A percentile compares a stretch with the other conserved stretches of the same genome.
phyloP scores from a whole-genome alignment of 148 eudicot species.

The Persicaria tinctoria region DNA sequence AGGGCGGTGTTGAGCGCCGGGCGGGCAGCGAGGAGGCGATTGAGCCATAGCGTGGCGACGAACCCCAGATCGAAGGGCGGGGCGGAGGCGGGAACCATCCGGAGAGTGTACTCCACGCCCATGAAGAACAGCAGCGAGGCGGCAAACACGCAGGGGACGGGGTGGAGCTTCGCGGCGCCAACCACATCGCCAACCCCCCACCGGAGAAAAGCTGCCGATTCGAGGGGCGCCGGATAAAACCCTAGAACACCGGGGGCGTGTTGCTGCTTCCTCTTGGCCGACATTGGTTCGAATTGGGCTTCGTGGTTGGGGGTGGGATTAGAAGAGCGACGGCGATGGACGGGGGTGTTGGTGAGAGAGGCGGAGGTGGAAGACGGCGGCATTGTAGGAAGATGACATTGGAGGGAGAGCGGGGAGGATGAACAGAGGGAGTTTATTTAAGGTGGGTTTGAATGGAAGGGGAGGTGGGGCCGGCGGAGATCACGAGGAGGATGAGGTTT shows the following conservation, averaged over 20 bases:
- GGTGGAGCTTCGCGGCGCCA: conserved; percentile 40
- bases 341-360: not conserved
- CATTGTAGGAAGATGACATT: not conserved
- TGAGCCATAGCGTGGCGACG: conserved; percentile 38
- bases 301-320: not conserved
- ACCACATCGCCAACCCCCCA: conserved; percentile 44
- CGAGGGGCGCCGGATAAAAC: conserved; percentile 2
- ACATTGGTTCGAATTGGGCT: not conserved
- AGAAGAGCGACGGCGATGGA: not conserved
- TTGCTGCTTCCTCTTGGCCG: conserved; percentile 5
- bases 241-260: not conserved
- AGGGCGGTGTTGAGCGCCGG: conserved; percentile 59
- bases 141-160: conserved; percentile 52
- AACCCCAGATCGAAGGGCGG: conserved; percentile 92
- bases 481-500: not conserved
- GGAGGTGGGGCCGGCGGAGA: not conserved
- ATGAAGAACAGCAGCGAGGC: conserved; percentile 60
- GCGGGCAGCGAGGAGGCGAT: conserved; percentile 37
- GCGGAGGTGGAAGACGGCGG: not conserved
- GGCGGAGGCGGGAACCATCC: conserved; percentile 59
- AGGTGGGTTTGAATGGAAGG: not conserved
- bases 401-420: too few species aligned
- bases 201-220: conserved; percentile 49
- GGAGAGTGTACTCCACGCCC: conserved; percentile 87
- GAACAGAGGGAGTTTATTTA: not conserved